Percentiles rank a stretch among this genome's conserved stretches.
Evolutionary conservation across 805 yeast species (phyloP).

Genomic region (Ogataea nakhonphanomensis): DNA sequence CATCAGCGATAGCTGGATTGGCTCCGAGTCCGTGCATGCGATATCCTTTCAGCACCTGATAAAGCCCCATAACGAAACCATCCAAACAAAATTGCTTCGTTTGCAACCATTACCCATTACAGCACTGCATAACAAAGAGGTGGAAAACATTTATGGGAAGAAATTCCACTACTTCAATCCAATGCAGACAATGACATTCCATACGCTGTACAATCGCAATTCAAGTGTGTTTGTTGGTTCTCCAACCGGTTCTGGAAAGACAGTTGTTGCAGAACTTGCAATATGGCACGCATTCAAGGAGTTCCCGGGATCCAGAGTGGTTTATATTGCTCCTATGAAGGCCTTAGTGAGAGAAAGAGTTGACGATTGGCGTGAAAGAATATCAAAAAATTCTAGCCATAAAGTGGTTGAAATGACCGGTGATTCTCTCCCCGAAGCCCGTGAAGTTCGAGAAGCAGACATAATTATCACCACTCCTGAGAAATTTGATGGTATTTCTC

Average conservation of each 20-base stretch:
- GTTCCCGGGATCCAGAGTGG: conserved; percentile 75
- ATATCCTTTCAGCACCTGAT: conserved; percentile 89
- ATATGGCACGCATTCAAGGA: conserved; percentile 93
- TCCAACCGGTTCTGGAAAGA: conserved; percentile 98
- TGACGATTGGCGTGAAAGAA: conserved; percentile 67
- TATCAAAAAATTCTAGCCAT: conserved; percentile 43
- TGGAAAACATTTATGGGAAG: conserved; percentile 64
- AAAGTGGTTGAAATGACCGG: conserved; percentile 77
- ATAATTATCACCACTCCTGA: conserved; percentile 82
- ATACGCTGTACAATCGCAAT: conserved; percentile 75
- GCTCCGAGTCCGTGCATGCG: conserved; percentile 70
- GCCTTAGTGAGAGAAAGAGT: conserved; percentile 82
- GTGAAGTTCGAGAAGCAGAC: conserved; percentile 63
- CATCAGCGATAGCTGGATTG: conserved; percentile 85
- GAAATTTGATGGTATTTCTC: conserved; percentile 82
- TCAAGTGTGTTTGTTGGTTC: conserved; percentile 90
- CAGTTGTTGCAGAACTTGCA: conserved; percentile 94
- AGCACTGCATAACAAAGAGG: conserved; percentile 65
- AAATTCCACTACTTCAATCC: conserved; percentile 90
- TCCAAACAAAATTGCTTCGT: conserved; percentile 74
- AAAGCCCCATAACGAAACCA: conserved; percentile 81
- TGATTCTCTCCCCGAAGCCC: conserved; percentile 72
- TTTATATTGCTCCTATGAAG: conserved; percentile 87
- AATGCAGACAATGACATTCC: conserved; percentile 97
- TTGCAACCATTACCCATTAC: conserved; percentile 82